Percentiles rank a stretch among this genome's conserved stretches.
Evolutionary conservation across 2,329 filamentous ascomycete genomes (phyloP).

Genomic region (Xylariaceae sp.): DNA sequence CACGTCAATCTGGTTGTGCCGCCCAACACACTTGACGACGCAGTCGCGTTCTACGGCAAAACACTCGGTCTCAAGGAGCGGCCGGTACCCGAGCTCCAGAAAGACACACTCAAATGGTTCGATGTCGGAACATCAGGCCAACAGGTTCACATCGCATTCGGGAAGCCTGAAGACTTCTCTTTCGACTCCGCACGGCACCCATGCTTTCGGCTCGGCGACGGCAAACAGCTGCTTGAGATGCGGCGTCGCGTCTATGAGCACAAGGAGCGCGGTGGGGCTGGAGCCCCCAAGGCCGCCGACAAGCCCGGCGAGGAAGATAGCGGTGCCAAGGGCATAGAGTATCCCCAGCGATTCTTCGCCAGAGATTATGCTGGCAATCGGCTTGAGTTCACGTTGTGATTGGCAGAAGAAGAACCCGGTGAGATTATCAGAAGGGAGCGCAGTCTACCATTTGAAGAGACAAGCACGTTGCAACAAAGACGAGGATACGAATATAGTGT

Average conservation of each 20-base stretch:
- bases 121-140: conserved; percentile 52
- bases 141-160: conserved; percentile 53
- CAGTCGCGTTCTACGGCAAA: conserved; percentile 50
- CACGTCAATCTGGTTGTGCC: conserved; percentile 60
- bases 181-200: conserved; percentile 47
- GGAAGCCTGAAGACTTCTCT: conserved; percentile 31
- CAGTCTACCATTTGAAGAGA: background rate
- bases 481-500: no score
- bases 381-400: conserved; percentile 48
- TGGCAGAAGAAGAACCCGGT: background rate
- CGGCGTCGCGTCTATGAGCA: conserved; percentile 50
- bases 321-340: conserved; percentile 52
- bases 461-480: no score
- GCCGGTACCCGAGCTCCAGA: conserved; percentile 50
- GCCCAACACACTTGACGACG: conserved; percentile 45
- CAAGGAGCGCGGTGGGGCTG: conserved; percentile 41
- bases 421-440: background rate
- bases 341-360: conserved; percentile 59
- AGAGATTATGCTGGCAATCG: conserved; percentile 53
- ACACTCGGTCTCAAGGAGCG: conserved; percentile 53
- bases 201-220: conserved; percentile 51
- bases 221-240: conserved; percentile 44
- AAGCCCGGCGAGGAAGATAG: conserved; percentile 43
- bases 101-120: conserved; percentile 54
- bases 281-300: conserved; percentile 52